phyloP scores from a whole-genome alignment of 2,329 filamentous ascomycete genomes.

The Paramyrothecium sp. region DNA sequence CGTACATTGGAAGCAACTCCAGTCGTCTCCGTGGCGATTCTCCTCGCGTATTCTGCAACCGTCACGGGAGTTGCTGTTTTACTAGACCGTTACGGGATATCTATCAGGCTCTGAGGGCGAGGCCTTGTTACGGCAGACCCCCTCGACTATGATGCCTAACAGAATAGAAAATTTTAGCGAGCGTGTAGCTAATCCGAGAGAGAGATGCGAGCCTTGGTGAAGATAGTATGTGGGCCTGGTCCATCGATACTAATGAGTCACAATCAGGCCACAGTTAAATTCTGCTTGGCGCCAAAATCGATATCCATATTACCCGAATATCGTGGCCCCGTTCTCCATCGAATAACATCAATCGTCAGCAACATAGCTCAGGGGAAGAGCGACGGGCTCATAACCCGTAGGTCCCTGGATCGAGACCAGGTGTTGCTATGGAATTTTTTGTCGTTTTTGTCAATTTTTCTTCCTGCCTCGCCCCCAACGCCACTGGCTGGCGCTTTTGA shows the following conservation, averaged over 20 bases:
- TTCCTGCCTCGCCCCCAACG: too few species aligned
- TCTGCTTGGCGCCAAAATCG: too few species aligned
- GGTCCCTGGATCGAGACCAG: too few species aligned
- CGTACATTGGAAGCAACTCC: conserved; percentile 73
- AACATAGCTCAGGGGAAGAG: too few species aligned
- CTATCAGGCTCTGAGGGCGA: conserved; percentile 62
- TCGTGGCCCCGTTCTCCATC: too few species aligned
- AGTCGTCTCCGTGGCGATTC: conserved; percentile 66
- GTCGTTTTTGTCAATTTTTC: too few species aligned
- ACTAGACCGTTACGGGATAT: conserved; percentile 65
- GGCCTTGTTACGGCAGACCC: neutral
- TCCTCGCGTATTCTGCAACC: conserved; percentile 69
- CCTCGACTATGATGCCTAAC: neutral
- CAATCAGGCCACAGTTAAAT: too few species aligned
- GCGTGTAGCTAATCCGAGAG: neutral
- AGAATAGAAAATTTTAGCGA: neutral
- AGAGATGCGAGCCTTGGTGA: neutral
- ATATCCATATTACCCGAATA: too few species aligned
- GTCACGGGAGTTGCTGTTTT: conserved; percentile 67
- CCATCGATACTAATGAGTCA: neutral
- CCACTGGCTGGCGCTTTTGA: too few species aligned
- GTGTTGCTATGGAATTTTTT: too few species aligned
- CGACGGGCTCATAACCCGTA: too few species aligned
- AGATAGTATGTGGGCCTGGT: neutral
- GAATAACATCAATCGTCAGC: too few species aligned